These are phyloP conservation scores for Musa beccarii DNA, from an alignment of 176 grass and related monocot genomes.

Conservation along the genomic window DNA sequence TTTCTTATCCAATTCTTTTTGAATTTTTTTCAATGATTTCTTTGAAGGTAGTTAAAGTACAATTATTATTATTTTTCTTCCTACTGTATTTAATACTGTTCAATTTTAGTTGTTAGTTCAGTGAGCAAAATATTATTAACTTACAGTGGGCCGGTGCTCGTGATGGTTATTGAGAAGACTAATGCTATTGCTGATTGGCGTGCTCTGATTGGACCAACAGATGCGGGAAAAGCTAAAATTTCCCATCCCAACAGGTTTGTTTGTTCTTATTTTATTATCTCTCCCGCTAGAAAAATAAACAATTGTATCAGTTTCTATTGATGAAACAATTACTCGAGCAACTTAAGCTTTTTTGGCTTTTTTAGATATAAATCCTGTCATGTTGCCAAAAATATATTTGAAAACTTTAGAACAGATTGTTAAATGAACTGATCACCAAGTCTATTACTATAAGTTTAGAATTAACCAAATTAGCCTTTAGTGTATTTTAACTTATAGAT, in stretches of 20 bases:
- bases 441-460: too few relatives aligned
- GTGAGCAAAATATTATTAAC: constrained; percentile 17
- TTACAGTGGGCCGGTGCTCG: constrained; percentile 52
- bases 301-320: background rate
- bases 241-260: constrained; percentile 67
- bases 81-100: too few relatives aligned
- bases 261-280: background rate
- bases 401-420: too few relatives aligned
- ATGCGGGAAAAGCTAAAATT: constrained; percentile 69
- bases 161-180: constrained; percentile 71
- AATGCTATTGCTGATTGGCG: constrained; percentile 66
- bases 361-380: too few relatives aligned
- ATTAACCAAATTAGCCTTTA: too few relatives aligned
- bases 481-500: too few relatives aligned
- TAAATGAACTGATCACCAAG: too few relatives aligned
- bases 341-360: background rate
- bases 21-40: too few relatives aligned
- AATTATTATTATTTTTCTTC: too few relatives aligned
- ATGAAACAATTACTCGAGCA: background rate
- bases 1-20: too few relatives aligned
- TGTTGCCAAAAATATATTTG: too few relatives aligned
- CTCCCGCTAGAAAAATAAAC: background rate
- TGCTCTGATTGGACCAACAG: constrained; percentile 79
- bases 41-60: too few relatives aligned
- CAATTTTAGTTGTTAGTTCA: constrained; percentile 11